Conservation (phyloP, 495 filamentous ascomycete species). For the Immersiella caudata region DNA sequence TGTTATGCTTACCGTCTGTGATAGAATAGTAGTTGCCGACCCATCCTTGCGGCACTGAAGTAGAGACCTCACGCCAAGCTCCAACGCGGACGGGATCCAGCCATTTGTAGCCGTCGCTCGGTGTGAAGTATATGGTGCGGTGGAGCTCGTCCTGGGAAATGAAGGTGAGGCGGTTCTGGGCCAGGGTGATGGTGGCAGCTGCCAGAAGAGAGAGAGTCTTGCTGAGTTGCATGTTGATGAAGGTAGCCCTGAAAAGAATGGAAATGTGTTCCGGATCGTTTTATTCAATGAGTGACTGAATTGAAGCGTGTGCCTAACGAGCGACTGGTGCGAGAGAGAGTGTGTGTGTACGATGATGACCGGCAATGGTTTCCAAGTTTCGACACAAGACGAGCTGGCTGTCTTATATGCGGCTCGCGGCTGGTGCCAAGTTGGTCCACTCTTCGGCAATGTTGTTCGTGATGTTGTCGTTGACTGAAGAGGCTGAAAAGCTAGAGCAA, state of each 20-base stretch:
- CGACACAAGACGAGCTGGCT: background rate
- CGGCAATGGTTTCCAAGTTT: background rate
- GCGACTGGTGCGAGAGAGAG: background rate
- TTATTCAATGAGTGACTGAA: background rate
- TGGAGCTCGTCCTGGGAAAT: conserved; percentile 49
- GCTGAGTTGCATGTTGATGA: conserved; percentile 2
- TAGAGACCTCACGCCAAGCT: conserved; percentile 33
- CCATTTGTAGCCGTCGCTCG: conserved; percentile 29
- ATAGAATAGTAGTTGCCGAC: conserved; percentile 53
- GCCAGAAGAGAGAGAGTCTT: background rate
- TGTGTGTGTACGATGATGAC: background rate
- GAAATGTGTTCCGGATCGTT: background rate
- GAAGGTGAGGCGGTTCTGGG: conserved; percentile 46
- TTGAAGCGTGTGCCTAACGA: background rate
- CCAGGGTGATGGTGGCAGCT: background rate
- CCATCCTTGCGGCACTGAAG: conserved; percentile 47
- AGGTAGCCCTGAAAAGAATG: background rate
- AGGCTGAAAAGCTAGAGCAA: background rate
- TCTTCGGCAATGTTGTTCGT: background rate
- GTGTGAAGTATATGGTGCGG: conserved; percentile 50
- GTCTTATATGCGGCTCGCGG: background rate
- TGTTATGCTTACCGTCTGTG: conserved; percentile 37
- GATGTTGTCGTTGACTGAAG: background rate
- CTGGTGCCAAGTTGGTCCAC: background rate
- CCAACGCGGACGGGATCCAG: conserved; percentile 36